phyloP scores from a whole-genome alignment of 2,329 filamentous ascomycete genomes.

The Fusarium tuaranense region DNA sequence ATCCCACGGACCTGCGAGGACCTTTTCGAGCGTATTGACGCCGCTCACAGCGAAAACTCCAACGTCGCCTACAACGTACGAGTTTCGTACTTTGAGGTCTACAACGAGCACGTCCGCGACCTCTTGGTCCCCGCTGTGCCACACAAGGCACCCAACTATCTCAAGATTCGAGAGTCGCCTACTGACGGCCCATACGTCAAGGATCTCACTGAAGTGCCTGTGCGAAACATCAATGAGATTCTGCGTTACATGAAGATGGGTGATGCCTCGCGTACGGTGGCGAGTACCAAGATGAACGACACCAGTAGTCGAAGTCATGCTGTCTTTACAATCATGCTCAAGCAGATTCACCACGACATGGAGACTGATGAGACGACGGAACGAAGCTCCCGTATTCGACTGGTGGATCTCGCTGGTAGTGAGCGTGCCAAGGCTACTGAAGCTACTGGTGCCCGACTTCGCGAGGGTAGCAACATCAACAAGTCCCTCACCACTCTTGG shows the following conservation, averaged over 20 bases:
- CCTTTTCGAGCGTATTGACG: conserved; percentile 92
- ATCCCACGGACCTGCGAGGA: conserved; percentile 97
- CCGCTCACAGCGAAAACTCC: conserved; percentile 79
- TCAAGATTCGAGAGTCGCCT: conserved; percentile 96
- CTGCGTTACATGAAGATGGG: conserved; percentile 91
- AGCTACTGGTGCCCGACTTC: conserved; percentile 88
- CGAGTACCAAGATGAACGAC: conserved; percentile 99
- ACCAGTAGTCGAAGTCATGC: conserved; percentile 96
- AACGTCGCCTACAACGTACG: conserved; percentile 97
- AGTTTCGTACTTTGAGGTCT: conserved; percentile 98
- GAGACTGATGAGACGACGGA: conserved; percentile 98
- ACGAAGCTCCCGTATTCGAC: conserved; percentile 89
- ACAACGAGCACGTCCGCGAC: conserved; percentile 98
- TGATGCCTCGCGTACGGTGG: conserved; percentile 87
- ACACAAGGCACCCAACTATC: conserved; percentile 85
- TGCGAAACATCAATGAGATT: conserved; percentile 88
- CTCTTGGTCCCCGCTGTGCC: conserved; percentile 80
- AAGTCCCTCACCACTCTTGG: conserved; percentile 97
- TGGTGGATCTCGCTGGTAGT: conserved; percentile 94
- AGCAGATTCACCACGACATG: conserved; percentile 98
- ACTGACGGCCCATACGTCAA: conserved; percentile 97
- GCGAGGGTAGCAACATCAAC: conserved; percentile 98
- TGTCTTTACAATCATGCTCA: conserved; percentile 97
- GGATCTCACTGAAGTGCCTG: conserved; percentile 92
- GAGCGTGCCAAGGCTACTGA: conserved; percentile 96